phyloP scores from a whole-genome alignment of 2,329 filamentous ascomycete genomes.

The Diplocarpon mali region DNA sequence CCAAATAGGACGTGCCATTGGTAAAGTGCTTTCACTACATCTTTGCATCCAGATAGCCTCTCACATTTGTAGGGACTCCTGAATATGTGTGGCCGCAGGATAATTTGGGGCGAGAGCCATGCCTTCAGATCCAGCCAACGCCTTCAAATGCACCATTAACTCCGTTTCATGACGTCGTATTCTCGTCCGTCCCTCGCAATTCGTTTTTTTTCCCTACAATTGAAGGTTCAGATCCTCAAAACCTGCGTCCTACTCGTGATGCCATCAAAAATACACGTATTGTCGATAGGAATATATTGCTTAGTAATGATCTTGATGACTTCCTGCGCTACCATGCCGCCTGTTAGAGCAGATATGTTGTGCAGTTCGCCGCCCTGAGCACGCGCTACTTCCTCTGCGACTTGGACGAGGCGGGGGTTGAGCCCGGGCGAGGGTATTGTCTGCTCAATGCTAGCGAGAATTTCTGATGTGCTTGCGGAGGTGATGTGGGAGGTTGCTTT shows the following conservation, averaged over 20 bases:
- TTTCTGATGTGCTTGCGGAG: conserved; percentile 38
- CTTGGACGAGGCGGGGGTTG: conserved; percentile 40
- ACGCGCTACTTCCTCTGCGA: conserved; percentile 58
- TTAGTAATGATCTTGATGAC: conserved; percentile 79
- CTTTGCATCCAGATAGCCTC: too few relatives aligned
- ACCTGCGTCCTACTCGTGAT: conserved; percentile 33
- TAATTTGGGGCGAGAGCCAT: conserved; percentile 5
- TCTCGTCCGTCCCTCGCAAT: conserved; percentile 5
- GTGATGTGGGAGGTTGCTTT: conserved; percentile 38
- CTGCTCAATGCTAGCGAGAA: conserved; percentile 37
- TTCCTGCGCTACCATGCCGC: conserved; percentile 94
- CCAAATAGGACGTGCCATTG: neutral
- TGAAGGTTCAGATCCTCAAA: conserved; percentile 20
- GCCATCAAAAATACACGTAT: conserved; percentile 61
- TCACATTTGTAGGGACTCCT: too few relatives aligned
- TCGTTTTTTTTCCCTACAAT: conserved; percentile 1
- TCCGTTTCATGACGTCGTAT: too few relatives aligned
- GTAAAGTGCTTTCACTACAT: neutral
- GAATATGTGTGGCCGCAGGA: too few relatives aligned
- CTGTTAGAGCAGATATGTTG: conserved; percentile 78
- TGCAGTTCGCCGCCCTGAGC: conserved; percentile 80
- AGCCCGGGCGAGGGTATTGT: conserved; percentile 36
- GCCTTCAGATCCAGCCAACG: conserved; percentile 9
- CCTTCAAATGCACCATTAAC: conserved; percentile 10
- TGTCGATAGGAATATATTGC: conserved; percentile 62